Percentiles rank a stretch among this genome's conserved stretches.
These are phyloP conservation scores for Yarrowia phangngaensis DNA, from an alignment of 805 yeast genomes.

Conservation along the genomic window DNA sequence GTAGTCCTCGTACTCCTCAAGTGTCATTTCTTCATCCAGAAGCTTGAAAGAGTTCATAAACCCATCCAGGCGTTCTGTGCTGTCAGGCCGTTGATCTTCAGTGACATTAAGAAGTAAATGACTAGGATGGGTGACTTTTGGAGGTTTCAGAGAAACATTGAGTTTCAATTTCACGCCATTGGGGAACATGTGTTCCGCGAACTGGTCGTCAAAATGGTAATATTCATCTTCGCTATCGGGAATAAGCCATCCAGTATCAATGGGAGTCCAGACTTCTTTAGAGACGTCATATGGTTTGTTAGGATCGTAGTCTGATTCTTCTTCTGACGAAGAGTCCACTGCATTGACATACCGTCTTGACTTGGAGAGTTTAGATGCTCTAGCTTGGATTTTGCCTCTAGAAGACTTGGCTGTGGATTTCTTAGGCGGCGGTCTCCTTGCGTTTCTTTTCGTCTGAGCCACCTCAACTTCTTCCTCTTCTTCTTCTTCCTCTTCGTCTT, in stretches of 20 bases:
- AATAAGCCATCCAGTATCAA: conserved; percentile 23
- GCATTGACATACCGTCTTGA: conserved; percentile 14
- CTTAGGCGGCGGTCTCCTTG: not conserved
- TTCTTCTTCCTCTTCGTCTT: conserved; percentile 19
- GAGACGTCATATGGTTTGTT: conserved; percentile 13
- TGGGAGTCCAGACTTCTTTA: conserved; percentile 9
- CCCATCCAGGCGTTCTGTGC: conserved; percentile 41
- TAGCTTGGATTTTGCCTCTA: not conserved
- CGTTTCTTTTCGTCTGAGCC: not conserved
- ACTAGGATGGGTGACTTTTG: conserved; percentile 55
- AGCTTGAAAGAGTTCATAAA: conserved; percentile 55
- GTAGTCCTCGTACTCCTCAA: conserved; percentile 58
- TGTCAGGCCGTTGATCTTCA: conserved; percentile 42
- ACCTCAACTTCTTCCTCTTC: conserved; percentile 2
- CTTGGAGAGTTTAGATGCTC: conserved; percentile 12
- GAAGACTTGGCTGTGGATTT: not conserved
- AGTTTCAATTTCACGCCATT: conserved; percentile 25
- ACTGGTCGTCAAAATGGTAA: conserved; percentile 26
- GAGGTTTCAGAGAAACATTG: conserved; percentile 34
- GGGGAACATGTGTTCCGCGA: conserved; percentile 24
- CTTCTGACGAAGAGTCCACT: conserved; percentile 19
- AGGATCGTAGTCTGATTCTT: conserved; percentile 21
- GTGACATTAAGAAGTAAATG: conserved; percentile 43
- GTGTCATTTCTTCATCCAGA: conserved; percentile 57
- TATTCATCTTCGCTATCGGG: conserved; percentile 24